These are phyloP conservation scores for Nakaseomyces kungkrabaensis DNA, from an alignment of 1,139 yeast species.

Conservation along the genomic window DNA sequence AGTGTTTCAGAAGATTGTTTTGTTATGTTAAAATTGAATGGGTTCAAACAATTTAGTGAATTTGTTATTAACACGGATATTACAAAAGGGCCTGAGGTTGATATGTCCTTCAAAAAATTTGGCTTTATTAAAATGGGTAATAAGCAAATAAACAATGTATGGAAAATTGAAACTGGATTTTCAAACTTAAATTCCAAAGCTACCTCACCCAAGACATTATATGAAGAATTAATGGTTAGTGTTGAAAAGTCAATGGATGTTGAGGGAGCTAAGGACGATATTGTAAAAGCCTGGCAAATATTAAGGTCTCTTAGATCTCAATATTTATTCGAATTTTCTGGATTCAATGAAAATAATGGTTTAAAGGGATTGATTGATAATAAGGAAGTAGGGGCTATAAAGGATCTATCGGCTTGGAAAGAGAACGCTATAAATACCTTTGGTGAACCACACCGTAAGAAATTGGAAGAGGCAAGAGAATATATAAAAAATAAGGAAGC, in stretches of 20 bases:
- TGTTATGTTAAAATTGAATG: slow-evolving; percentile 16
- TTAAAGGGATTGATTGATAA: slow-evolving; percentile 20
- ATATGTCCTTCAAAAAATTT: slow-evolving; percentile 23
- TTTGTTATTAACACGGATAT: slow-evolving; percentile 7
- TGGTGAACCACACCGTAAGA: slow-evolving; percentile 11
- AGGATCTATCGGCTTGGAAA: slow-evolving; percentile 5
- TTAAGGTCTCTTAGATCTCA: slow-evolving; percentile 22
- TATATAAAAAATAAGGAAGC: slow-evolving; percentile 9
- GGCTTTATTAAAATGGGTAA: slow-evolving; percentile 27
- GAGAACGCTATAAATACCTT: slow-evolving; percentile 7
- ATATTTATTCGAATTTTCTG: slow-evolving; percentile 20
- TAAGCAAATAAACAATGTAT: slow-evolving; percentile 23
- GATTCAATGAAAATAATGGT: slow-evolving; percentile 22
- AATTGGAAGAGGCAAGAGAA: slow-evolving; percentile 17
- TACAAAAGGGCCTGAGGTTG: slow-evolving; percentile 6
- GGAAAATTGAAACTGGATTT: slow-evolving; percentile 26
- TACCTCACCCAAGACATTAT: slow-evolving; percentile 12
- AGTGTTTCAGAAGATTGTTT: slow-evolving; percentile 13
- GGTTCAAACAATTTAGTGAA: slow-evolving; percentile 18
- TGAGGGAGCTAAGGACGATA: slow-evolving; percentile 11
- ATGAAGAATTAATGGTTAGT: slow-evolving; percentile 4
- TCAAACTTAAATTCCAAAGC: slow-evolving; percentile 11
- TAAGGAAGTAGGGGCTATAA: background rate
- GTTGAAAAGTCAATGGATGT: background rate
- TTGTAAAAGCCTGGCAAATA: slow-evolving; percentile 25